Base-by-base conservation (phyloP, 2,329 filamentous ascomycete species). In the Aspergillus arachidicola region DNA sequence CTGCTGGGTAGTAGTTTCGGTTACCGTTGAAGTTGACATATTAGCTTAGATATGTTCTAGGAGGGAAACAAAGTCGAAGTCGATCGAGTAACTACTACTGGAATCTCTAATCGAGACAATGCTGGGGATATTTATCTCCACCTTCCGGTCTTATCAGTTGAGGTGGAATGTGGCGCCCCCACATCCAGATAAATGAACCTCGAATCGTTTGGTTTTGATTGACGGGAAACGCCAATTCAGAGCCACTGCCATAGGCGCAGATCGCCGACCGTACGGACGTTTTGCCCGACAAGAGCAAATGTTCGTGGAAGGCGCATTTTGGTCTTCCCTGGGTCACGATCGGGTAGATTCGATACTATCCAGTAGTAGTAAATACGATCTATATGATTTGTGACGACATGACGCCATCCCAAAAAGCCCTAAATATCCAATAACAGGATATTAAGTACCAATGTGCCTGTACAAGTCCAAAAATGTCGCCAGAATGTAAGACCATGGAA, bases 11-110 rank as follows among this genome's bases (percentile, higher is more conserved):
- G 16, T 10, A 41, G 58, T 34, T 43, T 63, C 36, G 59, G 65
- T 69, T 32, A 62, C 11, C 0, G 61, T 62, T 3, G 64, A 56
- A 6, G 65, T 68, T 26, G 66, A 61, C 61, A 63, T 63, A 16
- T 14, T 61, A 34, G 26, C 28, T n/a, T 11, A 36, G 32, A 19
- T 36, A 21, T n/a, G 9, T 38, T 51, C 12, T n/a, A 19, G n/a
- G 7, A 11, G 19, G 3, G 10, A 30, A 26, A 16, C 11, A 21
- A 48, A 48, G 23, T 48, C 7, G 6, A 50, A 19, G 16, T 48
- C 26, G 26, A 30, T 50, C 4, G 7, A 28, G 21, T 48, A 26
- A 28, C 45, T 7, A 26, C 34, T 36, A 26, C 34, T 36, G 12
- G 12, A 26, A 48, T 26, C 6, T 14, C 9, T 19, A 19, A 9